Base-by-base conservation (phyloP, 257 asterid genomes). In the Gardenia jasminoides region DNA sequence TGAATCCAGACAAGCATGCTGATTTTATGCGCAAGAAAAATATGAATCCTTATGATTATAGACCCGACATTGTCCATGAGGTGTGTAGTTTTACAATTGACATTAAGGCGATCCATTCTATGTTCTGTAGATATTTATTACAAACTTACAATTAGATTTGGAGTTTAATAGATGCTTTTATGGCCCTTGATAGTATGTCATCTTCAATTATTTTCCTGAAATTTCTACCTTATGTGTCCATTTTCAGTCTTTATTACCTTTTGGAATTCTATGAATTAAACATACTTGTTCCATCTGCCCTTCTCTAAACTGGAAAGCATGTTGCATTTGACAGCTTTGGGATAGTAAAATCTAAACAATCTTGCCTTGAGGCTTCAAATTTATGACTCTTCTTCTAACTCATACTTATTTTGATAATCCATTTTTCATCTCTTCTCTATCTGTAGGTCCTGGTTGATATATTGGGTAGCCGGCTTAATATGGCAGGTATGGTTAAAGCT, bases 1-100 rank as follows among this genome's bases (percentile, higher is more conserved):
- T 78, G 26, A 78, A 78, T 44, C 50, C 77, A n/a, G 81, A 78
- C 59, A 48, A 33, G 70, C 81, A 78, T 70, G 71, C 71, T 28
- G 58, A 46, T 22, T 70, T 78, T 33, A 41, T 78, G 28, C 31
- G 48, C 44, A 78, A 44, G 56, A 64, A 70, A 22, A 43, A 58
- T 70, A 31, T 44, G 54, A 70, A 78, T 31, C 69, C 76, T n/a
- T n/a, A 65, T 58, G 77, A 52, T 36, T 70, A 41, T 41, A 70
- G 81, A 12, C 81, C 76, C 58, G 80, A 70, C 43, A 78, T 78
- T 22, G 15, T 58, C 71, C 81, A 70, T 54, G 76, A 78, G 81
- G 81, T 58, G 31, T n/a, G 6, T 1, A 30, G 9, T 20, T 44
- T n/a, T 33, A 36, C 41, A 33, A 36, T 36, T 36, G 4, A 36